phyloP scores from a whole-genome alignment of 2,329 filamentous ascomycete species.

The Trichoderma asperellum region DNA sequence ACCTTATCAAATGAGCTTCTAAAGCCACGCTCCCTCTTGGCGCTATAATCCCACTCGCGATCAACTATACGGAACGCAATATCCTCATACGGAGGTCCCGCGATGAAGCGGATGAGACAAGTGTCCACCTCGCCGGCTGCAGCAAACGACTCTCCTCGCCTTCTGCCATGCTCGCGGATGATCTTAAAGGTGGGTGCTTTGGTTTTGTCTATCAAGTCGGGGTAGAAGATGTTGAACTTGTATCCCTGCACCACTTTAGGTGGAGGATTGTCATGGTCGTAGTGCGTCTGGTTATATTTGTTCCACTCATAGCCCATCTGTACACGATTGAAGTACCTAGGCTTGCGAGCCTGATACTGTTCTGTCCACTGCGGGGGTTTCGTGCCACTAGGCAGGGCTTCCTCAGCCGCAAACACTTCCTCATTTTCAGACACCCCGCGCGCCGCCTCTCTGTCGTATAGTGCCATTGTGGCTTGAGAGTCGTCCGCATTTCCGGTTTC shows the following conservation, averaged over 20 bases:
- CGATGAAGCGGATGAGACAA: slow-evolving; percentile 93
- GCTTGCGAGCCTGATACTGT: slow-evolving; percentile 88
- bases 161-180: slow-evolving; percentile 86
- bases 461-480: slow-evolving; percentile 81
- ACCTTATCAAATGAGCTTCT: slow-evolving; percentile 98
- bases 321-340: slow-evolving; percentile 95
- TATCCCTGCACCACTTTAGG: slow-evolving; percentile 98
- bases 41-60: slow-evolving; percentile 98
- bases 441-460: slow-evolving; percentile 92
- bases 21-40: slow-evolving; percentile 92
- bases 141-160: slow-evolving; percentile 88
- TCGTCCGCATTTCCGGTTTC: slow-evolving; percentile 68
- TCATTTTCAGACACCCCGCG: slow-evolving; percentile 91
- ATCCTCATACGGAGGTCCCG: slow-evolving; percentile 94
- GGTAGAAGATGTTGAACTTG: slow-evolving; percentile 99
- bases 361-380: slow-evolving; percentile 75
- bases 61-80: slow-evolving; percentile 97
- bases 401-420: slow-evolving; percentile 92
- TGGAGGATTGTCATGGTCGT: slow-evolving; percentile 96
- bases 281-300: slow-evolving; percentile 99
- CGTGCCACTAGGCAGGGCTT: slow-evolving; percentile 64
- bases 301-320: slow-evolving; percentile 99
- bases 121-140: slow-evolving; percentile 96
- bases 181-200: slow-evolving; percentile 97
- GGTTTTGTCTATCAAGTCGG: slow-evolving; percentile 90